Evolutionary conservation across 2,329 filamentous ascomycete species (phyloP).

Genomic region (Tolypocladium ophioglossoides): DNA sequence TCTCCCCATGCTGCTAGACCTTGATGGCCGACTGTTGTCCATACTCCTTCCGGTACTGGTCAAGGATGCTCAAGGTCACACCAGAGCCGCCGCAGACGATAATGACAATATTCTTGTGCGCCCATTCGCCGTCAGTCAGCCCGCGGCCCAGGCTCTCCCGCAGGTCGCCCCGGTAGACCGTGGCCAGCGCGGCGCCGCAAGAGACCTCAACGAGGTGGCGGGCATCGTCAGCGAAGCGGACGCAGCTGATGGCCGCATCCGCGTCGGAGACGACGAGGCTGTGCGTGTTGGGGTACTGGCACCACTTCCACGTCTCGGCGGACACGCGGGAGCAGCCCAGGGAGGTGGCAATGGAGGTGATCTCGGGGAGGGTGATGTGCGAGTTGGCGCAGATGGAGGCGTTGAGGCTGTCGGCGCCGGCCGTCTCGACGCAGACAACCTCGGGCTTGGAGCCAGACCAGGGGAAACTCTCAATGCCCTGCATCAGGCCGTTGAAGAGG

Average conservation of each 20-base stretch:
- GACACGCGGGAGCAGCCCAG: conserved; percentile 67
- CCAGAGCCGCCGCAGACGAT: conserved; percentile 74
- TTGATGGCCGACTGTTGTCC: conserved; percentile 20
- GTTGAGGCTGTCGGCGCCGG: conserved; percentile 60
- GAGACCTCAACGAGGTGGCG: conserved; percentile 72
- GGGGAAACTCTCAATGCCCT: conserved; percentile 46
- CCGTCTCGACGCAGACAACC: conserved; percentile 66
- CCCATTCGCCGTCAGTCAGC: conserved; percentile 45
- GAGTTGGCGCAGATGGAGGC: conserved; percentile 45
- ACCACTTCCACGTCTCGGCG: conserved; percentile 55
- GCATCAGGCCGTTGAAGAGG: conserved; percentile 64
- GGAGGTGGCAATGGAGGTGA: conserved; percentile 66
- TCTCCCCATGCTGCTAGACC: conserved; percentile 6
- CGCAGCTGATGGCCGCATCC: conserved; percentile 69
- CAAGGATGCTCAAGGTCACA: conserved; percentile 51
- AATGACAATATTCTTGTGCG: conserved; percentile 64
- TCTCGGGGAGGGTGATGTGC: conserved; percentile 54
- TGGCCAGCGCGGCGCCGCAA: conserved; percentile 70
- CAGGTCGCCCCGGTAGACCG: conserved; percentile 54
- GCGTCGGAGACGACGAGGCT: conserved; percentile 33
- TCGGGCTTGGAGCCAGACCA: conserved; percentile 26
- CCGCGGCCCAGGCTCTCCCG: conserved; percentile 46
- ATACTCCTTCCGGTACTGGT: conserved; percentile 43
- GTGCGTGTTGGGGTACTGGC: conserved; percentile 28
- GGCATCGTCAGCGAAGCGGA: conserved; percentile 72